Evolutionary conservation across 2,329 filamentous ascomycete genomes (phyloP), one percentile per base, ranked within the genome.

Genomic region (Clonostachys rosea): DNA sequence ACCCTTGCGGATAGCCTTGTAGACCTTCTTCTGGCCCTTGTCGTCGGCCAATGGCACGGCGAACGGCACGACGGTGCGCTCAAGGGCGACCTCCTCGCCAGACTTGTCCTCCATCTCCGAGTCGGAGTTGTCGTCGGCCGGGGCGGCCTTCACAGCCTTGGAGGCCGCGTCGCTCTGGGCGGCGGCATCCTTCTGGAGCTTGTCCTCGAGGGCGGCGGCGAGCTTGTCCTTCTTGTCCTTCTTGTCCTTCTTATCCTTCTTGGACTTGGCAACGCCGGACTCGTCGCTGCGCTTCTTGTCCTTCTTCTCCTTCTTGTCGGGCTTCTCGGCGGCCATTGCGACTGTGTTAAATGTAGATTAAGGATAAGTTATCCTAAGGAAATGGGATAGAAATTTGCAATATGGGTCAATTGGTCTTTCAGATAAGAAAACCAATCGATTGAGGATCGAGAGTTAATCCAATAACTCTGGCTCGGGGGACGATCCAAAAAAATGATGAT

Each of bases 21-120:
- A 73, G 46, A 77, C 67, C 73, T 80, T 81, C 75, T 83, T 83
- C 63, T 77, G 76, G 45, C 73, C 78, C 78, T 95, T 94, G 52
- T 89, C 89, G 53, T 91, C 84, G 30, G 86, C 86, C 50, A 95
- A 73, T 34, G 90, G 89, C 57, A 87, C 78, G 48, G 91, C 90
- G 63, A 96, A 94, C 33, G 91, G 87, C 47, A 95, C 89, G 43
- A 95, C 74, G 49, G 85, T 83, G 57, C 76, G 62, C 65, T 74
- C 69, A 47, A 75, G 62, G 54, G 68, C 70, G 45, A 70, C 64
- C 49, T 76, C 68, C 44, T 76, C 74, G 42, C 71, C 68, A 42
- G 70, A 66, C 16, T 44, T 42, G 44, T 70, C 66, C 16, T 46
- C 47, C 16, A 47, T 46, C 18, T 50, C 48, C 45, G 69, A 72